Evolutionary conservation across 331 rosid species (phyloP), one percentile per base, ranked within the genome.

Genomic region (Malus hybrid): DNA sequence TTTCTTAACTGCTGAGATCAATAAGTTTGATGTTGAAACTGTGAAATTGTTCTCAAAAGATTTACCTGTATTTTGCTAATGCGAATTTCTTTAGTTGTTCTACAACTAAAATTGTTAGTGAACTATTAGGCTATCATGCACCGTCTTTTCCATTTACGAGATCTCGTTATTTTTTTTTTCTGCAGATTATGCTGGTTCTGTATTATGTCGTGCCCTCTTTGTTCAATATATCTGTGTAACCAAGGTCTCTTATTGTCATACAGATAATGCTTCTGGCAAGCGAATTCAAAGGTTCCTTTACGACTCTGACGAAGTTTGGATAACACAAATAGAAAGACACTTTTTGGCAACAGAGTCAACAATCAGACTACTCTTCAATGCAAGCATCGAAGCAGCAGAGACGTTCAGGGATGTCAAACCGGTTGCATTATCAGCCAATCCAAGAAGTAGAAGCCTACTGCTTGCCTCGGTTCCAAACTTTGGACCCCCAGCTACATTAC

Each of bases 341-440:
- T 39, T 39, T 39, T 39, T 9, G 46, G 46, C 22, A 71, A 61
- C 63, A 61, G 33, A 33, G 66, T 46, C 46, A 24, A 8, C 30
- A 12, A 34, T 7, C 14, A 72, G 19, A 63, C 55, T 44, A 46
- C 80, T 78, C 81, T 66, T 83, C 66, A 60, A 93, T 93, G 97
- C 97, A 87, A 79, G 86, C 94, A 77, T 88, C 97, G 63, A 88
- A 92, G 82, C 89, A 80, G 69, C 91, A 76, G 75, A 87, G 87
- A 83, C 79, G 69, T 64, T 78, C 82, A 67, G 65, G 76, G 46
- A 84, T 84, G 91, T 78, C 91, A 0, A 84, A 84, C 67, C 76
- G 81, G 10, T 86, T 87, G 79, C 83, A 81, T 80, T 80, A 90
- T 81, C 90, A 87, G 78, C 87, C 87, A 19, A 63, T 85, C 73